Conservation (phyloP, 805 yeast species). For the Tetrapisispora nanseiensis region DNA sequence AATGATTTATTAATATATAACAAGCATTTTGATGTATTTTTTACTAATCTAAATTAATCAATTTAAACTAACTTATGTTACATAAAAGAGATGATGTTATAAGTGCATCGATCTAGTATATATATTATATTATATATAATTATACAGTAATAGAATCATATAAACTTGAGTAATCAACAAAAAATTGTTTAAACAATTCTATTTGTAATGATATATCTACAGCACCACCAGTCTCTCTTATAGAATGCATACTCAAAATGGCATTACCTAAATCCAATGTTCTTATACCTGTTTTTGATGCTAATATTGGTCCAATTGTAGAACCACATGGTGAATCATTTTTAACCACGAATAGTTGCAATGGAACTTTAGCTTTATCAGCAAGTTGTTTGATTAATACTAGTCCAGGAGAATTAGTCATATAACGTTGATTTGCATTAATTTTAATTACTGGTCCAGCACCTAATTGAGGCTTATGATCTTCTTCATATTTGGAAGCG, state of each 20-base stretch:
- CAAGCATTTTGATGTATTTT: too few relatives aligned
- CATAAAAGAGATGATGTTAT: too few relatives aligned
- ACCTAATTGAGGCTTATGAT: constrained; percentile 74
- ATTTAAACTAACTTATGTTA: too few relatives aligned
- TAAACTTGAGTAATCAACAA: constrained; percentile 35
- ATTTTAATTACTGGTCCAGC: constrained; percentile 87
- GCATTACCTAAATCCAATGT: constrained; percentile 89
- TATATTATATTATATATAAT: too few relatives aligned
- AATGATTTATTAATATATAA: too few relatives aligned
- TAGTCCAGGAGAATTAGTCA: constrained; percentile 86
- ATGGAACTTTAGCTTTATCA: constrained; percentile 56
- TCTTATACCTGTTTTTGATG: constrained; percentile 78
- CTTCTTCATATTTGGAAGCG: constrained; percentile 58
- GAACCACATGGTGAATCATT: constrained; percentile 94
- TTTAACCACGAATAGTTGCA: constrained; percentile 86
- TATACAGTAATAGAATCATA: constrained; percentile 32
- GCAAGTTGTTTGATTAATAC: constrained; percentile 69
- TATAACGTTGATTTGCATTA: constrained; percentile 92
- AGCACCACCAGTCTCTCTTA: constrained; percentile 84
- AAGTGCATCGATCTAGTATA: too few relatives aligned
- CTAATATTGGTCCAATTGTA: constrained; percentile 89
- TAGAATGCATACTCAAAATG: constrained; percentile 86
- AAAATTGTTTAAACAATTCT: constrained; percentile 53
- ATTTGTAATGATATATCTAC: constrained; percentile 58
- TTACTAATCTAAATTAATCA: too few relatives aligned